Conservation (phyloP, 139 green algal genomes). For the Coelastrella sp. region DNA sequence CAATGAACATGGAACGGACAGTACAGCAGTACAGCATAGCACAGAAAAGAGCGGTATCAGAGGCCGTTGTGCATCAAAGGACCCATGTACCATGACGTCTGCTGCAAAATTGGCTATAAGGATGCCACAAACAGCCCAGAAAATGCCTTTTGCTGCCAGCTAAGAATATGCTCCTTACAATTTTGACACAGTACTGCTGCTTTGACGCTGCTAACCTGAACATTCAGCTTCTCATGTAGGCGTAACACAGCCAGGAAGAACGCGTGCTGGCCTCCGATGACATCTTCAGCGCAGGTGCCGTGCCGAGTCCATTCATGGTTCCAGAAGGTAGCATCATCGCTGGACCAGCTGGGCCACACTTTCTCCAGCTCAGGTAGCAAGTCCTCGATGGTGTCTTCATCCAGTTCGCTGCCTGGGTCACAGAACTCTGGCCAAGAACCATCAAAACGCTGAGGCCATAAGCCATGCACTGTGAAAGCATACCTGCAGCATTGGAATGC, state of each 20-base stretch:
- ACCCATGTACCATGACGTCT: too few relatives aligned
- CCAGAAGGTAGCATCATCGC: conserved; percentile 55
- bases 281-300: conserved; percentile 60
- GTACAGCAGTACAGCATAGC: not conserved
- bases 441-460: conserved; percentile 81
- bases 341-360: conserved; percentile 50
- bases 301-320: conserved; percentile 70
- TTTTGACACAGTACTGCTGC: too few relatives aligned
- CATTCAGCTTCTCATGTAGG: conserved; percentile 54
- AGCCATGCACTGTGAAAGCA: conserved; percentile 82
- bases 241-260: conserved; percentile 62
- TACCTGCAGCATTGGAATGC: conserved; percentile 49
- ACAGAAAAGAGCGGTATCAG: too few relatives aligned
- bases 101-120: too few relatives aligned
- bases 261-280: conserved; percentile 50
- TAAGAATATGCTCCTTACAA: too few relatives aligned
- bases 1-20: not conserved
- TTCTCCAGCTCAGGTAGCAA: conserved; percentile 46
- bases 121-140: too few relatives aligned
- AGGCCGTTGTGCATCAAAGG: too few relatives aligned
- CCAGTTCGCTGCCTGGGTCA: conserved; percentile 38
- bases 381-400: conserved; percentile 34
- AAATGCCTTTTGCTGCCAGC: too few relatives aligned
- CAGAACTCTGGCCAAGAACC: conserved; percentile 76
- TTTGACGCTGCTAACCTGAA: conserved; percentile 40